Percentiles rank a stretch among this genome's conserved stretches.
Evolutionary conservation across 73 alveolate genomes (phyloP).

Genomic region (Stentor roeselii): DNA sequence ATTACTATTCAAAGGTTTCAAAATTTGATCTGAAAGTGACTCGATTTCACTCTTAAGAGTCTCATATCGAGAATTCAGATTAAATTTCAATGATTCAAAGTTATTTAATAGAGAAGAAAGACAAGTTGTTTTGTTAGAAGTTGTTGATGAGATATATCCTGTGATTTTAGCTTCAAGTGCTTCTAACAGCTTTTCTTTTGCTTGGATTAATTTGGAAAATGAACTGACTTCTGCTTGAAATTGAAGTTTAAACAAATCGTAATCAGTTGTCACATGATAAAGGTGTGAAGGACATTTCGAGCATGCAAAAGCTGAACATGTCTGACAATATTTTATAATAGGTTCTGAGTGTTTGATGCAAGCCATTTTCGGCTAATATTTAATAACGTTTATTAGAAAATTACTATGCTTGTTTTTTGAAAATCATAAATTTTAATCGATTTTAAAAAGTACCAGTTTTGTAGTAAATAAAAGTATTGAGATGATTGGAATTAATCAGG

Average conservation of each 20-base stretch:
- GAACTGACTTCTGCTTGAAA: background rate
- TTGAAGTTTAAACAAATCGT: background rate
- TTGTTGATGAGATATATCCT: background rate
- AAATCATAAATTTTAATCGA: no score
- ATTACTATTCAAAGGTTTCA: background rate
- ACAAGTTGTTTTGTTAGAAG: background rate
- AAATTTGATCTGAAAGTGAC: background rate
- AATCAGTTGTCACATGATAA: background rate
- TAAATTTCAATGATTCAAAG: no score
- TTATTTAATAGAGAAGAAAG: no score
- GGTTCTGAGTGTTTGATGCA: background rate
- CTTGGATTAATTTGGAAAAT: background rate
- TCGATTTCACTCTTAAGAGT: background rate
- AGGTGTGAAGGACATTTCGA: background rate
- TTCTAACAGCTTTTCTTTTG: background rate
- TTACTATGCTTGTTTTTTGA: no score
- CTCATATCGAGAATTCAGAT: background rate
- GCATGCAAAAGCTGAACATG: background rate
- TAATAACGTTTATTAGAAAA: no score
- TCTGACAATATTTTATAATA: background rate
- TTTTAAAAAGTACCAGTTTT: no score
- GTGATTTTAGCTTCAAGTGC: background rate
- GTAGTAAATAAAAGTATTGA: no score
- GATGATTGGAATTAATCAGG: no score
- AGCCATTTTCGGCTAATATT: no score